Base-by-base conservation (phyloP, 2,329 filamentous ascomycete genomes). In the Pseudofabraea citricarpa region DNA sequence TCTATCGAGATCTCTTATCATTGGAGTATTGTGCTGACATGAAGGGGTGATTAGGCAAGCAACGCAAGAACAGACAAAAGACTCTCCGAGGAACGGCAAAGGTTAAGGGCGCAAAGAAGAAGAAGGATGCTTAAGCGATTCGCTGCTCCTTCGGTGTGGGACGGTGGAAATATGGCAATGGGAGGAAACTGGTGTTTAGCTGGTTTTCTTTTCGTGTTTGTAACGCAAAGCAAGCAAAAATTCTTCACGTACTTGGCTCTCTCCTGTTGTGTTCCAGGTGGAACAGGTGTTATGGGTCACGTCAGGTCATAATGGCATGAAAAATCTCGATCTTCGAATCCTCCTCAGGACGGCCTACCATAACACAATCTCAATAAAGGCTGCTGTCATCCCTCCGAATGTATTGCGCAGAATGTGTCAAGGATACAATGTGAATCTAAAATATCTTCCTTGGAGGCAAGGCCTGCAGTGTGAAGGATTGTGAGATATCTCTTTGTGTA, bases 1-100 rank as follows among this genome's bases (percentile, higher is more conserved):
- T n/a, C n/a, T n/a, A n/a, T n/a, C n/a, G n/a, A n/a, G n/a, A n/a
- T n/a, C n/a, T n/a, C n/a, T n/a, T n/a, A n/a, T n/a, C n/a, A n/a
- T n/a, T n/a, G n/a, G n/a, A n/a, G n/a, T n/a, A n/a, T 40, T 32
- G 47, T 52, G 46, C 56, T 56, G 44, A 59, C 45, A 47, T 40
- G 18, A 44, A 43, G 37, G 18, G 47, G 47, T 61, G 78, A n/a
- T 10, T 74, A 97, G 91, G 91, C 85, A 98, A 98, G 83, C 93
- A 97, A 80, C 87, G 93, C 80, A 98, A 98, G 89, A 98, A 98
- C 88, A 84, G 91, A 73, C 83, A 87, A 76, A 97, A 98, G 90
- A 93, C 91, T 70, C 86, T 96, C 73, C 87, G 93, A 63, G 93
- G 93, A 71, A 95, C 89, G 64, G 91, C 90, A 67, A 98, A 98